These are phyloP conservation scores for Eucalyptus tenuipes DNA, from an alignment of 345 rosid genomes.

Conservation along the genomic window DNA sequence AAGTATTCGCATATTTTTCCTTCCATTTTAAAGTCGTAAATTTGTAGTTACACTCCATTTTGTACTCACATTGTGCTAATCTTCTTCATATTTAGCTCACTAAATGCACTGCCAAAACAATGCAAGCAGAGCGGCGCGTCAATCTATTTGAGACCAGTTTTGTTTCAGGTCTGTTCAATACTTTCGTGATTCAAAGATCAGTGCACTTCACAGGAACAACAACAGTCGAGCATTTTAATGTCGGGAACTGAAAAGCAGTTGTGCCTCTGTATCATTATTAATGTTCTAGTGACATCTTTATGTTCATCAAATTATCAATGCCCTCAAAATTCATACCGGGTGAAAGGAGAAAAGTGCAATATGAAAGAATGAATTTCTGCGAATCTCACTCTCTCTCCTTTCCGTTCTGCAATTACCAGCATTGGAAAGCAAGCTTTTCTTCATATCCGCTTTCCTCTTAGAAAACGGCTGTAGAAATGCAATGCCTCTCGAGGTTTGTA, in stretches of 20 bases:
- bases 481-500: conserved; percentile 75
- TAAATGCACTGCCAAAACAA: background rate
- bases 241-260: background rate
- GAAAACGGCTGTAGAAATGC: conserved; percentile 68
- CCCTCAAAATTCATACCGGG: background rate
- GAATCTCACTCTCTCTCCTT: background rate
- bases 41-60: background rate
- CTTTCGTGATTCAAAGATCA: background rate
- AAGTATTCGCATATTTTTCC: background rate
- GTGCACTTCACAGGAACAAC: background rate
- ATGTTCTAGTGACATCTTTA: background rate
- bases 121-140: background rate
- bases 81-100: background rate
- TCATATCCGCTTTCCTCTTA: conserved; percentile 41
- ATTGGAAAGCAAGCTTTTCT: background rate
- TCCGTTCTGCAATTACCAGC: background rate
- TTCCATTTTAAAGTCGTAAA: background rate
- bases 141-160: background rate
- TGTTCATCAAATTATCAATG: background rate
- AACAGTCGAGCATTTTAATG: background rate
- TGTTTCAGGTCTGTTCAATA: background rate
- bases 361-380: background rate
- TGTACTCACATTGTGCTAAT: background rate
- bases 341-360: background rate
- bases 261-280: background rate